phyloP scores from a whole-genome alignment of 202 grass and related monocot genomes.

The Cymbopogon flexuosus region DNA sequence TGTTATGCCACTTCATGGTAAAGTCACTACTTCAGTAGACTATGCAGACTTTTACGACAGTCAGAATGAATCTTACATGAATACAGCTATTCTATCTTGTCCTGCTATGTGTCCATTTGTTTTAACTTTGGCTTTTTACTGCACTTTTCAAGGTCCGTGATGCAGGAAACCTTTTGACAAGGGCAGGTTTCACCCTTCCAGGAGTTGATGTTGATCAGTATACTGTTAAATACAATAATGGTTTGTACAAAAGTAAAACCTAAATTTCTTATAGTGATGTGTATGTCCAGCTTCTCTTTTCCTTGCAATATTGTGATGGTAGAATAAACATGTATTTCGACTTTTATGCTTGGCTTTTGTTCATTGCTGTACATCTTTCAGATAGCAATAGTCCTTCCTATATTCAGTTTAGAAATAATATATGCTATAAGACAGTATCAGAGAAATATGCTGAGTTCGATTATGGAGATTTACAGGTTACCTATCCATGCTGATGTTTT shows the following conservation, averaged over 20 bases:
- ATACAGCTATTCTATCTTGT: not conserved
- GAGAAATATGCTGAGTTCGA: not conserved
- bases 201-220: conserved; percentile 90
- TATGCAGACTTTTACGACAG: not conserved
- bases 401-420: not conserved
- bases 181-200: conserved; percentile 76
- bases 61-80: not conserved
- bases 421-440: conserved; percentile 5
- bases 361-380: not conserved
- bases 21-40: not conserved
- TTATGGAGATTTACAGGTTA: not conserved
- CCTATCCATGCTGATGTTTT: conserved; percentile 10
- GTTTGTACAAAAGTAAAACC: conserved; percentile 36
- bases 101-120: conserved; percentile 12
- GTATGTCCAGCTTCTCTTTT: conserved; percentile 4
- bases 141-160: conserved; percentile 67
- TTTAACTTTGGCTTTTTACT: conserved; percentile 16
- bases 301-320: conserved; percentile 23
- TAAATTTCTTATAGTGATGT: conserved; percentile 14
- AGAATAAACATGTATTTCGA: conserved; percentile 4
- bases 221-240: conserved; percentile 79
- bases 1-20: not conserved
- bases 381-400: not conserved
- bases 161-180: conserved; percentile 91
- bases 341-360: not conserved